Evolutionary conservation across 306 rosid species (phyloP).

Genomic region (Castanospermum australe): DNA sequence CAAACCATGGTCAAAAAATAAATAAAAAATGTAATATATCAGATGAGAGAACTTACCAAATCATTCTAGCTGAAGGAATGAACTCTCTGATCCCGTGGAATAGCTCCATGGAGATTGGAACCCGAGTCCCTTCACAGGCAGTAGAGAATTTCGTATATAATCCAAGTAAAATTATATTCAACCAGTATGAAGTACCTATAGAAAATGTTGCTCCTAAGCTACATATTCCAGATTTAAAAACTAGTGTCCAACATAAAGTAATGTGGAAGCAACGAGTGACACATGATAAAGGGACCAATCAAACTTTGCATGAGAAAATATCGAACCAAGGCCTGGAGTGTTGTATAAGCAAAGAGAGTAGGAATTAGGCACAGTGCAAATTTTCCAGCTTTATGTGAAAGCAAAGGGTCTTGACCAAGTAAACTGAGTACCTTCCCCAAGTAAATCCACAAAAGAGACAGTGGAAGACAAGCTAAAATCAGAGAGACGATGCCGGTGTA

Average conservation of each 20-base stretch:
- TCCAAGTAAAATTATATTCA: conserved; percentile 63
- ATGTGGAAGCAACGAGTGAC: conserved; percentile 58
- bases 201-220: conserved; percentile 79
- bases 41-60: conserved; percentile 50
- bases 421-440: conserved; percentile 53
- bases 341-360: conserved; percentile 70
- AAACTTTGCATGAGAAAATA: conserved; percentile 71
- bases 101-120: conserved; percentile 56
- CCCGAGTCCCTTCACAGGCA: conserved; percentile 46
- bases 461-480: conserved; percentile 56
- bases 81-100: conserved; percentile 63
- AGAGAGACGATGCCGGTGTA: conserved; percentile 58
- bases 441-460: conserved; percentile 58
- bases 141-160: conserved; percentile 53
- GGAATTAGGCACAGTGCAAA: conserved; percentile 68
- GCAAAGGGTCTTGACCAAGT: conserved; percentile 83
- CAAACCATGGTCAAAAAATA: background rate
- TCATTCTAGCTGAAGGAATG: conserved; percentile 82
- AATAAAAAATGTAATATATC: background rate
- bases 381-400: conserved; percentile 71
- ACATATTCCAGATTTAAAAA: conserved; percentile 56
- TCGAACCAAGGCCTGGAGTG: conserved; percentile 59
- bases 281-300: conserved; percentile 51
- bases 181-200: conserved; percentile 73
- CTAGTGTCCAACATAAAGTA: conserved; percentile 67